A percentile compares a stretch with the other conserved stretches of the same genome.
Evolutionary conservation across 257 asterid genomes (phyloP).

Genomic region (Fraxinus cuspidata): DNA sequence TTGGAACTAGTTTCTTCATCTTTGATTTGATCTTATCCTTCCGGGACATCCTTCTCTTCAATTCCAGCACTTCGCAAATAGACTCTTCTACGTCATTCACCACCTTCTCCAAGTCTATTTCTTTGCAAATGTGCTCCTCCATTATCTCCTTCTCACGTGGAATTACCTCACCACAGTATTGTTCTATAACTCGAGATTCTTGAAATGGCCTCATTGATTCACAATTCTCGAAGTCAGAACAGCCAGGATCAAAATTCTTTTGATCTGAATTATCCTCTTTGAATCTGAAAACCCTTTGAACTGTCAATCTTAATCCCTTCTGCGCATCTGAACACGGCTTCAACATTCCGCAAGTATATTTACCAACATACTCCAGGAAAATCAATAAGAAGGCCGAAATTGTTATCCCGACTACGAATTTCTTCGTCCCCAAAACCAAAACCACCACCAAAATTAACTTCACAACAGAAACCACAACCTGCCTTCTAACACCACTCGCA

Average conservation of each 20-base stretch:
- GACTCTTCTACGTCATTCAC: conserved; percentile 35
- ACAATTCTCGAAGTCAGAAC: conserved; percentile 13
- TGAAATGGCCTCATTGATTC: conserved; percentile 10
- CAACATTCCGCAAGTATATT: conserved; percentile 17
- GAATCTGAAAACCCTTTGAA: conserved; percentile 14
- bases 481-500: conserved; percentile 8
- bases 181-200: conserved; percentile 30
- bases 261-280: conserved; percentile 20
- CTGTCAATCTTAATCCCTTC: conserved; percentile 1
- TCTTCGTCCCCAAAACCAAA: conserved; percentile 60
- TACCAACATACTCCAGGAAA: conserved; percentile 53
- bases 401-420: conserved; percentile 63
- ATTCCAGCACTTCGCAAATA: conserved; percentile 24
- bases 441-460: conserved; percentile 58
- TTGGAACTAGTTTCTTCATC: conserved; percentile 55
- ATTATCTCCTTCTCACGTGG: conserved; percentile 29
- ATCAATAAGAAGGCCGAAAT: conserved; percentile 60
- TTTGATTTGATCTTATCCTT: conserved; percentile 54
- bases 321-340: conserved; percentile 30
- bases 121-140: conserved; percentile 13
- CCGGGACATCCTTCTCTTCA: conserved; percentile 37
- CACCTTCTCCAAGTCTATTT: conserved; percentile 25
- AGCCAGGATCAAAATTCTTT: conserved; percentile 9
- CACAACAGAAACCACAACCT: conserved; percentile 31
- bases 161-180: conserved; percentile 27